phyloP scores from a whole-genome alignment of 169 alveolate genomes.

The Cryptosporidium sp. region DNA sequence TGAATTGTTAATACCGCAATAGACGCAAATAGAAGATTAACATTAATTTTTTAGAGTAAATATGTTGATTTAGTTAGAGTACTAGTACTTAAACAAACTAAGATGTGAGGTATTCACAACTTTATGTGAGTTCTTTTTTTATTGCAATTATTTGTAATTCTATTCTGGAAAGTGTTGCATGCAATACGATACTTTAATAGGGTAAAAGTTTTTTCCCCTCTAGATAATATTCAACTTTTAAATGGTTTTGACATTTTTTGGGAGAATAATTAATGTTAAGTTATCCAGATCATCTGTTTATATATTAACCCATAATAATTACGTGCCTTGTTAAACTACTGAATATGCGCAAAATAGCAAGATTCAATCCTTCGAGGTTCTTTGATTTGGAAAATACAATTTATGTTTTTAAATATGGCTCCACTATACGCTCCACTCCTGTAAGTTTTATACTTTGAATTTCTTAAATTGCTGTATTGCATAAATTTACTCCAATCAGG shows the following conservation, averaged over 20 bases:
- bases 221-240: neutral
- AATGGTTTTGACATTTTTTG: neutral
- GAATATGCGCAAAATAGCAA: conserved; percentile 2
- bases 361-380: conserved; percentile 27
- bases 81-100: neutral
- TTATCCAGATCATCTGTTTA: neutral
- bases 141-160: neutral
- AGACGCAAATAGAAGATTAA: conserved; percentile 20
- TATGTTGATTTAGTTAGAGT: neutral
- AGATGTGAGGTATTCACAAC: neutral
- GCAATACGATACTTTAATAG: neutral
- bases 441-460: conserved; percentile 25
- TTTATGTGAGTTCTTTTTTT: neutral
- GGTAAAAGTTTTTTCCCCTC: neutral
- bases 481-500: conserved; percentile 9
- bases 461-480: neutral
- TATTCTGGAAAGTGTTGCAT: neutral
- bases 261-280: neutral
- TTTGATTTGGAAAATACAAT: conserved; percentile 26
- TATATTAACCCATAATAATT: neutral
- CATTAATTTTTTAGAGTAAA: neutral
- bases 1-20: conserved; percentile 25
- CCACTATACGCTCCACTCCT: conserved; percentile 38
- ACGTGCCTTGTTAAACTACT: neutral
- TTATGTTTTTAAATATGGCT: conserved; percentile 56